phyloP scores from a whole-genome alignment of 169 alveolate genomes.

The Plasmodium inui region DNA sequence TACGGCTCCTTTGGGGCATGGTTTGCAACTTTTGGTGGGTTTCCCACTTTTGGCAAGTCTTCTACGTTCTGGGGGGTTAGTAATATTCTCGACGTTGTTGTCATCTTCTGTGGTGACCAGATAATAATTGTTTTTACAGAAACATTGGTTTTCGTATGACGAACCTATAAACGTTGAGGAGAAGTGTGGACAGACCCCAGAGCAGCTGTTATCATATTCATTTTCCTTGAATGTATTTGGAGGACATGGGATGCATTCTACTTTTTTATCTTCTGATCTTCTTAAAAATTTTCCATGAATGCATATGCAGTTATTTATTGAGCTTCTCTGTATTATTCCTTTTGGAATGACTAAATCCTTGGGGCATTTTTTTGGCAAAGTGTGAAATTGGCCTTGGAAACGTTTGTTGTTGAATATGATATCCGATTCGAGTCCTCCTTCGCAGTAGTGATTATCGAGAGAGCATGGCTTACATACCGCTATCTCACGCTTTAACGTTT shows the following conservation, averaged over 20 bases:
- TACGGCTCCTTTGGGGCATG: conserved; percentile 71
- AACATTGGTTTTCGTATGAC: conserved; percentile 80
- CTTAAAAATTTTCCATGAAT: conserved; percentile 67
- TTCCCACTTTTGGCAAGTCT: not conserved
- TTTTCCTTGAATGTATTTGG: conserved; percentile 83
- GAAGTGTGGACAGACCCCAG: conserved; percentile 83
- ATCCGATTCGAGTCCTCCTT: conserved; percentile 59
- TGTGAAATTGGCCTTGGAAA: conserved; percentile 33
- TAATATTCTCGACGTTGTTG: not conserved
- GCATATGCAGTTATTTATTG: conserved; percentile 68
- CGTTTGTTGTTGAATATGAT: conserved; percentile 5
- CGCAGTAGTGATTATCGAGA: conserved; percentile 69
- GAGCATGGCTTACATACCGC: conserved; percentile 70
- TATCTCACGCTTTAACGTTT: conserved; percentile 39
- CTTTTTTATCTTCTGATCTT: conserved; percentile 37
- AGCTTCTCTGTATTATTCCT: conserved; percentile 44
- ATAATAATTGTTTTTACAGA: conserved; percentile 81
- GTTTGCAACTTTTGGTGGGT: conserved; percentile 28
- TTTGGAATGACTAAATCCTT: conserved; percentile 49
- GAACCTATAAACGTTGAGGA: conserved; percentile 84
- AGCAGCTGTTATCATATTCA: conserved; percentile 79
- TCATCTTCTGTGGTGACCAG: conserved; percentile 26
- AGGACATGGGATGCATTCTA: conserved; percentile 71
- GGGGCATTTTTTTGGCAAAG: conserved; percentile 74
- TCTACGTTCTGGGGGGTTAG: not conserved